Percentiles rank a stretch among this genome's conserved stretches.
Conservation (phyloP, 495 filamentous ascomycete genomes). For the Aspergillus taichungensis region DNA sequence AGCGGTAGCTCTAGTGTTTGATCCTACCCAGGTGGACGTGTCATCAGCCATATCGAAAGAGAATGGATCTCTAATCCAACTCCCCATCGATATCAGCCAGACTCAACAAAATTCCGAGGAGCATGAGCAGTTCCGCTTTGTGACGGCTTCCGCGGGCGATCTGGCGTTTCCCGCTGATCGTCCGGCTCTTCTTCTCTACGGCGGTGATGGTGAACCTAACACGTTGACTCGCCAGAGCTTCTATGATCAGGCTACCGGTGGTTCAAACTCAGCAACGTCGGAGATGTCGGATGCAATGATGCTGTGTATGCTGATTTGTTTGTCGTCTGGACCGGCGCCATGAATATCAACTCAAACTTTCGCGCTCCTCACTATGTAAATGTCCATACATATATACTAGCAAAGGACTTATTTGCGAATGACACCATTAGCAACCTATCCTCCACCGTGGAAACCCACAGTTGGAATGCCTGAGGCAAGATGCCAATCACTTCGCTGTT, state of each 20-base stretch:
- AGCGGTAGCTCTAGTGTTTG: slow-evolving; percentile 3
- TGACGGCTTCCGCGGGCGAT: background rate
- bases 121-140: background rate
- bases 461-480: too few species aligned
- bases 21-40: slow-evolving; percentile 3
- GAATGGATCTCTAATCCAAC: background rate
- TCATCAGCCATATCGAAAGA: background rate
- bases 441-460: too few species aligned
- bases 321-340: slow-evolving; percentile 6
- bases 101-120: slow-evolving; percentile 1
- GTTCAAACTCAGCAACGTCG: background rate
- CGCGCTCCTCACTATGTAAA: too few species aligned
- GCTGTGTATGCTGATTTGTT: slow-evolving; percentile 7
- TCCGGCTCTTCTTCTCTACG: slow-evolving; percentile 5
- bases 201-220: background rate
- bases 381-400: too few species aligned
- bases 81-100: slow-evolving; percentile 6
- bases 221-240: slow-evolving; percentile 6
- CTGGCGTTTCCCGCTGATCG: slow-evolving; percentile 1
- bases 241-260: slow-evolving; percentile 5
- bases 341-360: background rate
- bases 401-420: too few species aligned
- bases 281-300: slow-evolving; percentile 5
- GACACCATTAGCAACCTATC: too few species aligned
- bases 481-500: too few species aligned